These are phyloP conservation scores for Chenopodium quinoa DNA, from an alignment of 148 eudicot species.

Conservation along the genomic window DNA sequence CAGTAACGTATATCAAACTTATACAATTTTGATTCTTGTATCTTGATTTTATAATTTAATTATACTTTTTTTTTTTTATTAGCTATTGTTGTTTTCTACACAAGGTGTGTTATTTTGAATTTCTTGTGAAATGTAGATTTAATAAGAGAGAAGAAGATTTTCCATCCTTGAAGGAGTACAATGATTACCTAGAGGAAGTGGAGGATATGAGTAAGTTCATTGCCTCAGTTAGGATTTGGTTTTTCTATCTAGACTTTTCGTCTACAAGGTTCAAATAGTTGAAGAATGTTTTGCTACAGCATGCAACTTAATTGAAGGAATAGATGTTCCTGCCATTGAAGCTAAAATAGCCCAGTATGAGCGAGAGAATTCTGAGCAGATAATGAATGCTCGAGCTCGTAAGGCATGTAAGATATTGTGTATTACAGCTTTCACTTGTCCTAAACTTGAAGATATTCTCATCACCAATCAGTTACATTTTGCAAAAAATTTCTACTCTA, in stretches of 20 bases:
- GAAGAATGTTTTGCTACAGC: constrained; percentile 42
- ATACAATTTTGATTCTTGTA: too few relatives aligned
- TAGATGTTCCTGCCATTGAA: constrained; percentile 74
- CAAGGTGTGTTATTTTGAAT: neutral
- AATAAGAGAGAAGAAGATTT: constrained; percentile 95
- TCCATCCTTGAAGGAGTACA: constrained; percentile 73
- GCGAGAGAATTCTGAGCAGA: constrained; percentile 86
- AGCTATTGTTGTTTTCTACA: neutral
- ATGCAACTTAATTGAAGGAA: constrained; percentile 72
- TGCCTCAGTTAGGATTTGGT: neutral
- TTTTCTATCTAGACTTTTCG: neutral
- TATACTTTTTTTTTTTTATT: neutral
- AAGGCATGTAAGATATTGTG: constrained; percentile 44
- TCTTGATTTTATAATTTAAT: too few relatives aligned
- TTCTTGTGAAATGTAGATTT: constrained; percentile 41
- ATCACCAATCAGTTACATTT: neutral
- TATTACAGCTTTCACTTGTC: neutral
- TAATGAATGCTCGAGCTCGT: constrained; percentile 84
- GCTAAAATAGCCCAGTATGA: constrained; percentile 68
- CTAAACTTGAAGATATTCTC: neutral
- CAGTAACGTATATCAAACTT: too few relatives aligned
- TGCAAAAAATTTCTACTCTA: neutral
- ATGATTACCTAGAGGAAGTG: constrained; percentile 95
- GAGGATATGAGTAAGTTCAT: constrained; percentile 86
- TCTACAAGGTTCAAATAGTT: constrained; percentile 4